Conservation (phyloP, 257 asterid species). For the Schizonepeta tenuifolia region DNA sequence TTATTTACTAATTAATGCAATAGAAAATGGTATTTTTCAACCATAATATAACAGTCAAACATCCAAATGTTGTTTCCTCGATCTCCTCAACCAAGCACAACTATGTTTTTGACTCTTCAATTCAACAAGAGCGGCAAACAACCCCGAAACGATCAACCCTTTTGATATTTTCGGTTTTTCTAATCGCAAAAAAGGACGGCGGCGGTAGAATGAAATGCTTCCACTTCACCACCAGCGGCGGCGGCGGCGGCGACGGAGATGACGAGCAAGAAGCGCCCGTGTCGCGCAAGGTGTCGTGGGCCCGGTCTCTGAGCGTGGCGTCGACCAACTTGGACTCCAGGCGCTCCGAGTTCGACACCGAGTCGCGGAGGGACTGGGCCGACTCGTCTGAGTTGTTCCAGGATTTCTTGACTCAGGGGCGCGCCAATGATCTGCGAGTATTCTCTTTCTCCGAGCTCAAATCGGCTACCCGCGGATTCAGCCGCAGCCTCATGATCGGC, state of each 20-base stretch:
- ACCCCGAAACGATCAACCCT: neutral
- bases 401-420: constrained; percentile 62
- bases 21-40: neutral
- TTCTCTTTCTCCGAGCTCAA: constrained; percentile 76
- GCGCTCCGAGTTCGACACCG: constrained; percentile 77
- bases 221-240: constrained; percentile 67
- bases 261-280: constrained; percentile 46
- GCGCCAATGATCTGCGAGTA: constrained; percentile 73
- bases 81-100: constrained; percentile 25
- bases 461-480: constrained; percentile 76
- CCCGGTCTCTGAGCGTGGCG: constrained; percentile 84
- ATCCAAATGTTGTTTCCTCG: constrained; percentile 33
- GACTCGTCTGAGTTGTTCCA: constrained; percentile 61
- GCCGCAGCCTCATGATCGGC: constrained; percentile 70
- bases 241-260: constrained; percentile 49
- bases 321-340: constrained; percentile 70
- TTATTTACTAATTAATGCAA: neutral
- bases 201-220: constrained; percentile 72
- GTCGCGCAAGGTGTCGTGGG: constrained; percentile 73
- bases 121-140: constrained; percentile 27
- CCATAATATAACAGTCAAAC: constrained; percentile 33
- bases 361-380: constrained; percentile 66
- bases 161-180: neutral
- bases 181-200: neutral
- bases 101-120: constrained; percentile 36